Evolutionary conservation across 257 asterid species (phyloP).

Genomic region (Pogostemon cablin): DNA sequence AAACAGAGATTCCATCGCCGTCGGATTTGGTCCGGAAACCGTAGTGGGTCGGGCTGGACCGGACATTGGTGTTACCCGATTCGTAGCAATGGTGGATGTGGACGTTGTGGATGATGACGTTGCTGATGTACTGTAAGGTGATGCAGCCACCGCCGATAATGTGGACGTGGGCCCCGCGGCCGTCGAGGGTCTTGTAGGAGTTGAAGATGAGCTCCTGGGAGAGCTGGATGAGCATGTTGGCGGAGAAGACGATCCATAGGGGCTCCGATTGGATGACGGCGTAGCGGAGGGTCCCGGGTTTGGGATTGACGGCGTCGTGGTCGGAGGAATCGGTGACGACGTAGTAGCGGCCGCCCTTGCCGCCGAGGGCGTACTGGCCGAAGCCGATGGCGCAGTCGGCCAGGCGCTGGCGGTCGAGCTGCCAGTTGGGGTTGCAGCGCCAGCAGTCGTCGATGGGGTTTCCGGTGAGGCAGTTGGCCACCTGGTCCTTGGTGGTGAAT

Average conservation of each 20-base stretch:
- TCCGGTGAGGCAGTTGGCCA: constrained; percentile 61
- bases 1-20: constrained; percentile 37
- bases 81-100: constrained; percentile 40
- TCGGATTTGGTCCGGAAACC: constrained; percentile 32
- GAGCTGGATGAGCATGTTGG: constrained; percentile 43
- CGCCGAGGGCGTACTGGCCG: constrained; percentile 41
- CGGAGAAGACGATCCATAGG: constrained; percentile 45
- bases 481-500: constrained; percentile 9
- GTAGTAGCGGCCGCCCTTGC: constrained; percentile 45
- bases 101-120: constrained; percentile 38
- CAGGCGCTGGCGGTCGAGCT: constrained; percentile 39
- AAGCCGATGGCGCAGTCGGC: constrained; percentile 45
- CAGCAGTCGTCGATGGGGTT: constrained; percentile 98
- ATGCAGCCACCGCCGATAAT: constrained; percentile 42
- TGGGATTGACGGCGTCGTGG: constrained; percentile 37
- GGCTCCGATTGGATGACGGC: constrained; percentile 48
- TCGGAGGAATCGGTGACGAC: constrained; percentile 41
- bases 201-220: constrained; percentile 44
- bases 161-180: constrained; percentile 47
- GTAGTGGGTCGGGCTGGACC: constrained; percentile 41
- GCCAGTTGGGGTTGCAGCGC: constrained; percentile 87
- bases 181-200: constrained; percentile 46
- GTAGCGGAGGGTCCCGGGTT: constrained; percentile 45
- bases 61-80: constrained; percentile 29
- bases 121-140: constrained; percentile 38